Conservation (phyloP, 1,139 yeast genomes). For the Candida dubliniensis region DNA sequence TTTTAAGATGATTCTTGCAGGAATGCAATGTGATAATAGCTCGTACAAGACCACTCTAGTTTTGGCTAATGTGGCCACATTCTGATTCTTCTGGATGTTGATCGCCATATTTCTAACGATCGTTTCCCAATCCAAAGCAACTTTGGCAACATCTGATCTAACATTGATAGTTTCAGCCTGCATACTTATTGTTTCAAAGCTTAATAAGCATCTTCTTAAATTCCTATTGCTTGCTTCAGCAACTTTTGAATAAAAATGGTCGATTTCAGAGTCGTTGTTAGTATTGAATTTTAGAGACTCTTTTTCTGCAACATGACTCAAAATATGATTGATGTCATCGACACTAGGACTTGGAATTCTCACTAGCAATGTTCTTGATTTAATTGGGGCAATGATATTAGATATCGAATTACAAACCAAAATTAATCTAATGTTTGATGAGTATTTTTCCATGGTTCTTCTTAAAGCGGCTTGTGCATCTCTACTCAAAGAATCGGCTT, state of each 20-base stretch:
- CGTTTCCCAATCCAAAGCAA: conserved; percentile 81
- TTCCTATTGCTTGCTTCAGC: conserved; percentile 65
- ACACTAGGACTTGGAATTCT: conserved; percentile 81
- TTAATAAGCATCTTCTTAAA: conserved; percentile 72
- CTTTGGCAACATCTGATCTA: conserved; percentile 26
- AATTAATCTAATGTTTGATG: conserved; percentile 79
- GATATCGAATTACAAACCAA: conserved; percentile 88
- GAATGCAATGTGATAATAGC: conserved; percentile 87
- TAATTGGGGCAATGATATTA: conserved; percentile 89
- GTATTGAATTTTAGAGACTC: conserved; percentile 54
- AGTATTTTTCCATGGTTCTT: conserved; percentile 97
- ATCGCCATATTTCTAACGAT: conserved; percentile 68
- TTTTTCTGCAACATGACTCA: conserved; percentile 53
- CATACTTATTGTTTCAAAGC: conserved; percentile 83
- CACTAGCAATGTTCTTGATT: conserved; percentile 84
- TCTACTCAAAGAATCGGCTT: conserved; percentile 87
- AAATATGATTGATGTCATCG: conserved; percentile 55
- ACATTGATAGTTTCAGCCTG: conserved; percentile 57
- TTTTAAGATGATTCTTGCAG: conserved; percentile 76
- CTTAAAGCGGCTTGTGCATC: conserved; percentile 98
- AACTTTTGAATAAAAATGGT: conserved; percentile 48
- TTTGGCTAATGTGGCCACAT: conserved; percentile 71
- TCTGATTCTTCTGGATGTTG: conserved; percentile 57
- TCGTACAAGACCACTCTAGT: conserved; percentile 80
- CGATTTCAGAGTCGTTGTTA: conserved; percentile 33